Evolutionary conservation across 345 rosid species (phyloP).

Genomic region (Noccaea bulbosa): DNA sequence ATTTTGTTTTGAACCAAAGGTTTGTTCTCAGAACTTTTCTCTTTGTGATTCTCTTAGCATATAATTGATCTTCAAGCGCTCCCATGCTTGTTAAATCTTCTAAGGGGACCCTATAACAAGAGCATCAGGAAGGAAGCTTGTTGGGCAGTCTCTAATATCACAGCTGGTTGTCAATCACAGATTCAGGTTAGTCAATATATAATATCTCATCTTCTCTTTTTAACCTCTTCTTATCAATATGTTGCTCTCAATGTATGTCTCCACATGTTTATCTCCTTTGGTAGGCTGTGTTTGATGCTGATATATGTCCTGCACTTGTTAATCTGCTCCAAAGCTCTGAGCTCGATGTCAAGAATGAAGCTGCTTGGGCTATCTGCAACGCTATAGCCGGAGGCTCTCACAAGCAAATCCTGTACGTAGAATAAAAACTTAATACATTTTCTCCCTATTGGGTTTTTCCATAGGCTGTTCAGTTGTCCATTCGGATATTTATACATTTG

Average conservation of each 20-base stretch:
- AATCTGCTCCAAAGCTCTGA: constrained; percentile 60
- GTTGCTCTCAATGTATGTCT: constrained; percentile 6
- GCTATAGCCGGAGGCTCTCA: constrained; percentile 58
- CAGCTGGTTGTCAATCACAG: constrained; percentile 53
- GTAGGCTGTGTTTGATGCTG: constrained; percentile 58
- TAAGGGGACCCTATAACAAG: constrained; percentile 36
- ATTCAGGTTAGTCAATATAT: constrained; percentile 41
- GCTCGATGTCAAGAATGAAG: constrained; percentile 52
- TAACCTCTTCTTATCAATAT: background rate
- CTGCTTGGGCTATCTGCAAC: constrained; percentile 51
- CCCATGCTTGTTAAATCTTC: constrained; percentile 45
- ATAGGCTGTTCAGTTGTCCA: constrained; percentile 6
- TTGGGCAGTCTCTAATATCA: constrained; percentile 47
- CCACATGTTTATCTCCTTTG: constrained; percentile 23
- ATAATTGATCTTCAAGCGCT: constrained; percentile 47
- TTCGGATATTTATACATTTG: constrained; percentile 9
- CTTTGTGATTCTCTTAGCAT: constrained; percentile 33
- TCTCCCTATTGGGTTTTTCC: background rate
- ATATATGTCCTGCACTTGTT: constrained; percentile 51
- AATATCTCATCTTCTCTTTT: constrained; percentile 13
- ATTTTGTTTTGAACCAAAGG: constrained; percentile 11
- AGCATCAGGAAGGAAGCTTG: constrained; percentile 51
- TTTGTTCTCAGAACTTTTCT: constrained; percentile 20
- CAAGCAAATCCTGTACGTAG: constrained; percentile 57
- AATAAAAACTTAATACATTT: background rate